phyloP scores from a whole-genome alignment of 495 filamentous ascomycete genomes.

The Hypoxylon intermedium region DNA sequence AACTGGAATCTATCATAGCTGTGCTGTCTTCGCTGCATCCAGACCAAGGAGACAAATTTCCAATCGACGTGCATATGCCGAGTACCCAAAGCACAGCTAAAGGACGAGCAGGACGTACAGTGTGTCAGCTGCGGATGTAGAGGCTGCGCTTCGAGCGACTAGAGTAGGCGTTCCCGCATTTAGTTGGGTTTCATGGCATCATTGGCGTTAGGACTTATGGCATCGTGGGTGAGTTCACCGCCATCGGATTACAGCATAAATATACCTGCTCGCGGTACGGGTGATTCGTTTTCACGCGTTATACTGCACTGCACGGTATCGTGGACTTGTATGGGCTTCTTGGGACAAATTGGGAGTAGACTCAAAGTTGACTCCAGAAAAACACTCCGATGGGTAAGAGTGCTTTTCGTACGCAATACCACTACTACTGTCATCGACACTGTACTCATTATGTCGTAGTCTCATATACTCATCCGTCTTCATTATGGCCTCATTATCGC shows the following conservation, averaged over 20 bases:
- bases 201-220: slow-evolving; percentile 30
- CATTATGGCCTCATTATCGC: slow-evolving; percentile 24
- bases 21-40: slow-evolving; percentile 94
- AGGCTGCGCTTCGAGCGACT: slow-evolving; percentile 89
- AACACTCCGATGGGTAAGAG: background rate
- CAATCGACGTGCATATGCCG: slow-evolving; percentile 97
- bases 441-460: slow-evolving; percentile 16
- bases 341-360: slow-evolving; percentile 14
- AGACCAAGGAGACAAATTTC: slow-evolving; percentile 99
- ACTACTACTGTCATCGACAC: slow-evolving; percentile 4
- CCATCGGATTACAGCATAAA: slow-evolving; percentile 18
- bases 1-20: slow-evolving; percentile 57
- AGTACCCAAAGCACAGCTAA: slow-evolving; percentile 88
- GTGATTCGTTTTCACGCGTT: slow-evolving; percentile 17
- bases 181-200: slow-evolving; percentile 13
- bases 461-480: slow-evolving; percentile 20
- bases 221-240: slow-evolving; percentile 19
- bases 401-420: slow-evolving; percentile 13
- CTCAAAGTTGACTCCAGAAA: slow-evolving; percentile 18
- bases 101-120: slow-evolving; percentile 87
- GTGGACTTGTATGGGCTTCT: background rate
- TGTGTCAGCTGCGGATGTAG: slow-evolving; percentile 96
- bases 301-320: slow-evolving; percentile 15
- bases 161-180: slow-evolving; percentile 9
- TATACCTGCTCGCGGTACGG: slow-evolving; percentile 21